Percentiles rank a stretch among this genome's conserved stretches.
Evolutionary conservation across 306 rosid species (phyloP).

Genomic region (Nissolia schottii): DNA sequence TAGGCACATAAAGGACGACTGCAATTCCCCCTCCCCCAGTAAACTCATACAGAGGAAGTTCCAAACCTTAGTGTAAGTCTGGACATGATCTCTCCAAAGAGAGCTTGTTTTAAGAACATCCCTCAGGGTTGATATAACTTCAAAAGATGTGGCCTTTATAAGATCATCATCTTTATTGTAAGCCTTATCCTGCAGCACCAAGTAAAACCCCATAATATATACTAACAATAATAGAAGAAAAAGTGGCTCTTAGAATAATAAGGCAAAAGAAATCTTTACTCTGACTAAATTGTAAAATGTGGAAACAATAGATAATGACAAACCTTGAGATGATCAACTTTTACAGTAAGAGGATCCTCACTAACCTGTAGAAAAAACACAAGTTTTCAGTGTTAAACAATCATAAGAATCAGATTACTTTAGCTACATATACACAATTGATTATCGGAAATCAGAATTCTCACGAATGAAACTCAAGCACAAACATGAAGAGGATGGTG

Average conservation of each 20-base stretch:
- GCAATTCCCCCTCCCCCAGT: neutral
- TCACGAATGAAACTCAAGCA: slow-evolving; percentile 11
- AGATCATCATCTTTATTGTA: slow-evolving; percentile 91
- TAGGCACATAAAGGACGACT: slow-evolving; percentile 16
- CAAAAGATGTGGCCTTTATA: slow-evolving; percentile 93
- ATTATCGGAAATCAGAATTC: slow-evolving; percentile 4
- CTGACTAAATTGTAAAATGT: neutral
- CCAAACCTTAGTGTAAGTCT: slow-evolving; percentile 87
- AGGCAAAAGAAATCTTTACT: slow-evolving; percentile 7
- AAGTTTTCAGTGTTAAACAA: neutral
- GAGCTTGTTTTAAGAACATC: slow-evolving; percentile 98
- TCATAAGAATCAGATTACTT: slow-evolving; percentile 10
- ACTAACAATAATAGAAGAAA: neutral
- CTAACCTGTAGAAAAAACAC: slow-evolving; percentile 54
- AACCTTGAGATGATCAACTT: slow-evolving; percentile 99
- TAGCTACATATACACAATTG: neutral
- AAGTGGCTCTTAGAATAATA: neutral
- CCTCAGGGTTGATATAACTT: slow-evolving; percentile 91
- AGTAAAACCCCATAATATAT: slow-evolving; percentile 13
- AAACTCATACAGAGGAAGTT: neutral
- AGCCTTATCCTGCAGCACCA: slow-evolving; percentile 67
- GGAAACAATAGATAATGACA: slow-evolving; percentile 18
- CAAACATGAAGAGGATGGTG: neutral
- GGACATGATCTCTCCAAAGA: slow-evolving; percentile 99
- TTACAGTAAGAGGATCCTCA: slow-evolving; percentile 94